These are phyloP conservation scores for Blastobotrys capitulatus DNA, from an alignment of 1,139 yeast species.

Conservation along the genomic window DNA sequence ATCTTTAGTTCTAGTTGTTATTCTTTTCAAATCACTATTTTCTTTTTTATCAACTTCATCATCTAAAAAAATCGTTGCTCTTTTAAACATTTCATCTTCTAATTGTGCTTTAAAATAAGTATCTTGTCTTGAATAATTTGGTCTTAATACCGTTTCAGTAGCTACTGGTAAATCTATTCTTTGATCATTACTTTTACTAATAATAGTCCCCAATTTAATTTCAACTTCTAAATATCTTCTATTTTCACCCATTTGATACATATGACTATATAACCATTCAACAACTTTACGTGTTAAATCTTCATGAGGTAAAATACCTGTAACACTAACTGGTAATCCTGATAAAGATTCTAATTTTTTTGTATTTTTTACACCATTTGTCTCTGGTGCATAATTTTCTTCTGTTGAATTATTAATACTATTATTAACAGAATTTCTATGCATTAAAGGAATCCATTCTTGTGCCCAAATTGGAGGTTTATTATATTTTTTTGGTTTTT, in stretches of 20 bases:
- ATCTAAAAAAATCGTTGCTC: constrained; percentile 51
- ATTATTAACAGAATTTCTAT: neutral
- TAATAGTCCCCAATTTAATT: constrained; percentile 71
- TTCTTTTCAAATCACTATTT: constrained; percentile 12
- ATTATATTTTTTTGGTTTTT: constrained; percentile 59
- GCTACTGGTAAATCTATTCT: constrained; percentile 67
- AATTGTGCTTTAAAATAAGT: constrained; percentile 67
- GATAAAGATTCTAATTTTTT: neutral
- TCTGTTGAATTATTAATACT: constrained; percentile 10
- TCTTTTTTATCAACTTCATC: constrained; percentile 32
- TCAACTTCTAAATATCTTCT: constrained; percentile 70
- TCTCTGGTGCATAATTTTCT: constrained; percentile 3
- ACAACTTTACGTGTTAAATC: constrained; percentile 77
- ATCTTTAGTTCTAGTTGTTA: constrained; percentile 20
- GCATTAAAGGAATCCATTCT: constrained; percentile 41
- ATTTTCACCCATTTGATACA: constrained; percentile 55
- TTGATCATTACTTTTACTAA: constrained; percentile 58
- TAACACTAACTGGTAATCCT: constrained; percentile 40
- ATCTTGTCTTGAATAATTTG: constrained; percentile 47
- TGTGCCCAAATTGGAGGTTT: constrained; percentile 82
- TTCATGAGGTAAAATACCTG: constrained; percentile 75
- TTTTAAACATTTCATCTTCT: constrained; percentile 60
- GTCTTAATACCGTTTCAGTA: constrained; percentile 65
- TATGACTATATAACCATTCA: constrained; percentile 83
- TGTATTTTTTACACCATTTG: too few relatives aligned